Evolutionary conservation across 441 rosid genomes (phyloP).

Genomic region (Brassica hybrid): DNA sequence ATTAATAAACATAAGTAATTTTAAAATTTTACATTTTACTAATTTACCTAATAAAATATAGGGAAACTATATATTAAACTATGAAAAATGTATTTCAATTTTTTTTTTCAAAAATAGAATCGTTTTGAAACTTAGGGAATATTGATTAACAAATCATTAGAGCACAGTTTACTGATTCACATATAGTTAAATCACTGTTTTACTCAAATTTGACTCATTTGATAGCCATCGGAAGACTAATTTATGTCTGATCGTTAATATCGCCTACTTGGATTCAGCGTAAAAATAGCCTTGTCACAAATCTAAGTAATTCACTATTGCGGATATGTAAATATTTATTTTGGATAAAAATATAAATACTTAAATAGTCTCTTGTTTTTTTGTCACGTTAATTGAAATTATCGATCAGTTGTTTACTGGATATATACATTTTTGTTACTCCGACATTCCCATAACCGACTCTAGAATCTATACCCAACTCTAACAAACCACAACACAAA

Average conservation of each 20-base stretch:
- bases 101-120: too few relatives aligned
- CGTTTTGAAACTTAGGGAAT: too few relatives aligned
- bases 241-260: not conserved
- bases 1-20: too few relatives aligned
- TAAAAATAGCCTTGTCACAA: not conserved
- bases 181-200: not conserved
- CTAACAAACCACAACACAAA: conserved; percentile 24
- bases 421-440: not conserved
- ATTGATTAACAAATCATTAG: too few relatives aligned
- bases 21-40: too few relatives aligned
- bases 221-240: too few relatives aligned
- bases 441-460: conserved; percentile 8
- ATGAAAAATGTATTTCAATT: too few relatives aligned
- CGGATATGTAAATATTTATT: not conserved
- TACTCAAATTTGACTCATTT: too few relatives aligned
- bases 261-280: not conserved
- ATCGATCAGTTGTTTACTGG: not conserved
- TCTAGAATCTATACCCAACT: conserved; percentile 21
- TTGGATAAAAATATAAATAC: not conserved
- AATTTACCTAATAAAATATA: too few relatives aligned
- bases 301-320: not conserved
- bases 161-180: not conserved
- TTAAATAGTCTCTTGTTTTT: not conserved
- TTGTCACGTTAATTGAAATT: conserved; percentile 9
- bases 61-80: too few relatives aligned